Percentiles rank a stretch among this genome's conserved stretches.
Conservation (phyloP, 73 alveolate species). For the Paramecium primaurelia region DNA sequence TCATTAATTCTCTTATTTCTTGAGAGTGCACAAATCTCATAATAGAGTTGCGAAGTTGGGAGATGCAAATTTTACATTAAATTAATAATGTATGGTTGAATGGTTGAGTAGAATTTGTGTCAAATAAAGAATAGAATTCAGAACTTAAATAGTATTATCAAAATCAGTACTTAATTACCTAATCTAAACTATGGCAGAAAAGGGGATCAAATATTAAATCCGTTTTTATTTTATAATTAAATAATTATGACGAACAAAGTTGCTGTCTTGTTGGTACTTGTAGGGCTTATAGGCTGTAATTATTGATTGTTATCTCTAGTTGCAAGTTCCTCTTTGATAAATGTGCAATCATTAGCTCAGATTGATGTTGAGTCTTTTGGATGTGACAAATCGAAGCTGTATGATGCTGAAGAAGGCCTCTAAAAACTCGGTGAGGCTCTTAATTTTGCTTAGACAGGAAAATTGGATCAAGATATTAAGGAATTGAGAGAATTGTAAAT, state of each 20-base stretch:
- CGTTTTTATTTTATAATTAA: conserved; percentile 15
- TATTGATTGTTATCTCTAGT: not conserved
- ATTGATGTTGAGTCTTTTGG: conserved; percentile 22
- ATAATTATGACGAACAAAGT: not conserved
- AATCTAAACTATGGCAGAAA: not conserved
- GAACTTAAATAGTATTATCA: not conserved
- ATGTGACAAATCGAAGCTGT: conserved; percentile 41
- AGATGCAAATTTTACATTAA: not conserved
- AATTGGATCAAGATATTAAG: not conserved
- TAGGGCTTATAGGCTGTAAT: not conserved
- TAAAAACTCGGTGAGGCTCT: conserved; percentile 2
- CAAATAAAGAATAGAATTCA: not conserved
- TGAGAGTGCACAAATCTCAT: not conserved
- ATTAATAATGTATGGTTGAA: not conserved
- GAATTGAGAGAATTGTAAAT: conserved; percentile 17
- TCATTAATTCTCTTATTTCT: not conserved
- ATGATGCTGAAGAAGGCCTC: conserved; percentile 51
- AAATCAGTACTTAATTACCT: not conserved
- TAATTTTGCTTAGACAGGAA: conserved; percentile 7
- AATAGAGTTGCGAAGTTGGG: not conserved
- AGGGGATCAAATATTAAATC: not conserved
- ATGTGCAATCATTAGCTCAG: not conserved
- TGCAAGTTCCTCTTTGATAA: not conserved
- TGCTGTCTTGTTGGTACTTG: conserved; percentile 4
- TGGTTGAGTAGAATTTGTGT: not conserved